Evolutionary conservation across 1,284 basidiomycete species (phyloP).

Genomic region (Anthracocystis panici-leucophaei): DNA sequence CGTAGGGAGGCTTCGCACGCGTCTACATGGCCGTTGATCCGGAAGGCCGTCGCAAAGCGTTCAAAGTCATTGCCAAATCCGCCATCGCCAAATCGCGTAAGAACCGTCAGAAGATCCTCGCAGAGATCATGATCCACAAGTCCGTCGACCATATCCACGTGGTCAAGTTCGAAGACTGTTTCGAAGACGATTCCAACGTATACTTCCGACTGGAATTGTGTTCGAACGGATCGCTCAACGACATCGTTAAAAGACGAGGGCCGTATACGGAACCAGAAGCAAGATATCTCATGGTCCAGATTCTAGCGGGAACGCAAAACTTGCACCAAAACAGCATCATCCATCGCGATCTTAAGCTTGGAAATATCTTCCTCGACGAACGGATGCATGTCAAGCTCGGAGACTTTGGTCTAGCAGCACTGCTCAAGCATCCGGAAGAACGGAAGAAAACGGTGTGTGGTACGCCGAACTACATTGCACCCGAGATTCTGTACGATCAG

Average conservation of each 20-base stretch:
- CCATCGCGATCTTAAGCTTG: conserved; percentile 77
- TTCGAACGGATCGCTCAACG: conserved; percentile 84
- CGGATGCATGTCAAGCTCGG: conserved; percentile 97
- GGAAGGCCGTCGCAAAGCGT: conserved; percentile 68
- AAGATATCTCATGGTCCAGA: conserved; percentile 90
- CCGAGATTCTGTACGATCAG: conserved; percentile 95
- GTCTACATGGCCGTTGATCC: conserved; percentile 68
- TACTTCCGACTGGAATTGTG: conserved; percentile 97
- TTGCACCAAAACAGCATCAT: conserved; percentile 94
- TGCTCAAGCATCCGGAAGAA: conserved; percentile 95
- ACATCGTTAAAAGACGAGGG: conserved; percentile 87
- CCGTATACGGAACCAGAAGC: conserved; percentile 93
- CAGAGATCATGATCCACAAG: conserved; percentile 97
- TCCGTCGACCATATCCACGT: conserved; percentile 92
- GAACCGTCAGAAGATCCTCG: conserved; percentile 80
- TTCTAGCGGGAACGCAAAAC: conserved; percentile 94
- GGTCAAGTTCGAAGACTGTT: conserved; percentile 91
- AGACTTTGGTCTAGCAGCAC: conserved; percentile 95
- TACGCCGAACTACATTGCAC: conserved; percentile 98
- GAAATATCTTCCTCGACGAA: conserved; percentile 91
- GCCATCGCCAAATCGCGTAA: conserved; percentile 70
- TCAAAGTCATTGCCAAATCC: conserved; percentile 71
- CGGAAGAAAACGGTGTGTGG: conserved; percentile 98
- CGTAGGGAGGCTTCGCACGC: conserved; percentile 69
- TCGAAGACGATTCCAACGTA: conserved; percentile 94